Base-by-base conservation (phyloP, 2,329 filamentous ascomycete species). In the Teratosphaeriaceae sp. region DNA sequence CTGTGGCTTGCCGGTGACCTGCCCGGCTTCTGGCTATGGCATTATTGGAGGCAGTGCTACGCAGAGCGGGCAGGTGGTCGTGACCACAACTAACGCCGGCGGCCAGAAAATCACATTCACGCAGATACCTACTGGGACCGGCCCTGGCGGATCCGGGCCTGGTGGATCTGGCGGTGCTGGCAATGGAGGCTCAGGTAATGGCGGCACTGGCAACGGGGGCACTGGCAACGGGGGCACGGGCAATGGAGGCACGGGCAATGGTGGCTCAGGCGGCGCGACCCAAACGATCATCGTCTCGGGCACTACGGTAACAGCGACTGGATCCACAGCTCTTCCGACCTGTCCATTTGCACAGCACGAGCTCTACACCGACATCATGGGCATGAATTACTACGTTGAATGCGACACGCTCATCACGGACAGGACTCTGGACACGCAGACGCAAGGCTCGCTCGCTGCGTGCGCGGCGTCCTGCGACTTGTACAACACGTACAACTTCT, bases 381-480 rank as follows among this genome's bases (percentile, higher is more conserved):
- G 60, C 21, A 46, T 50, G 40, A 38, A 50, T 8, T 62, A 62
- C 44, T 46, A 46, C 29, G 51, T 62, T 19, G 34, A 46, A 18
- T 62, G 59, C 45, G 46, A 52, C 40, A 48, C 42, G 2, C 37
- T 42, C 24, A 52, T 52, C 40, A 48, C 51, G 2, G 52, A 55
- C 35, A 21, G 20, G 1, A 56, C 48, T 2, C 21, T 62, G 8
- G 49, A 45, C 11, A 52, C 48, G 11, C 51, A 50, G 11, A 54
- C 53, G 5, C 49, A 54, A 18, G 39, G 41, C 35, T 54, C 49
- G 8, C 45, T 62, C 19, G 40, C 44, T 6, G 48, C 45, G 20
- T 62, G 60, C 31, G 58, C 60, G 38, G 44, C 52, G 19, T 48
- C 56, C n/a, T 62, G 60, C 46, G 58, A 61, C 43, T 53, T 53